Percentiles rank a stretch among this genome's conserved stretches.
These are phyloP conservation scores for Kokia cookei DNA, from an alignment of 441 rosid species.

Conservation along the genomic window DNA sequence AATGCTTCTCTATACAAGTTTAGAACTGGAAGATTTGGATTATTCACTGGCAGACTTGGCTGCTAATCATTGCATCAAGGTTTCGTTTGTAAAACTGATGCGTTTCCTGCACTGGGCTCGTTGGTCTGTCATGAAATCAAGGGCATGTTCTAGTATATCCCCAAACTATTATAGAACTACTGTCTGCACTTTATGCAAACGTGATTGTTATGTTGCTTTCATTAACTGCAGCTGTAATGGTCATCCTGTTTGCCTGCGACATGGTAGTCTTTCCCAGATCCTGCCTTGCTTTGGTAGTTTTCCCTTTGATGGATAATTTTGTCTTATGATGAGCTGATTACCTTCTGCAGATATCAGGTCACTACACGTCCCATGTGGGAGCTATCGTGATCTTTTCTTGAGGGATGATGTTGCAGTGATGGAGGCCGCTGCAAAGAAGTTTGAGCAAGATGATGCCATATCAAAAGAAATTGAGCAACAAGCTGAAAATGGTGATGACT, in stretches of 20 bases:
- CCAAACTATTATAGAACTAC: slow-evolving; percentile 55
- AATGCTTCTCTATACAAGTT: slow-evolving; percentile 50
- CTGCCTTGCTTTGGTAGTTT: slow-evolving; percentile 1
- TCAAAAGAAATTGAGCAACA: slow-evolving; percentile 31
- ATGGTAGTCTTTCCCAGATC: slow-evolving; percentile 49
- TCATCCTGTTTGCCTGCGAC: slow-evolving; percentile 89
- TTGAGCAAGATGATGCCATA: slow-evolving; percentile 63
- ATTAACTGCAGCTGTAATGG: slow-evolving; percentile 64
- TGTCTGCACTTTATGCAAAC: slow-evolving; percentile 86
- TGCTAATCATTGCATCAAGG: slow-evolving; percentile 53
- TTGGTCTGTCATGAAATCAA: slow-evolving; percentile 71
- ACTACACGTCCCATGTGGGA: slow-evolving; percentile 70
- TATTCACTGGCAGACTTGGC: slow-evolving; percentile 50
- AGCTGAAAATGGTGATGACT: slow-evolving; percentile 39
- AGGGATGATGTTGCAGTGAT: slow-evolving; percentile 64
- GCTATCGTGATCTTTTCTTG: slow-evolving; percentile 49
- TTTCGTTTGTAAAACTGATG: slow-evolving; percentile 77
- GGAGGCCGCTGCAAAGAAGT: slow-evolving; percentile 85
- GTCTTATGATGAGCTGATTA: slow-evolving; percentile 11
- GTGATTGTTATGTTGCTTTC: slow-evolving; percentile 90
- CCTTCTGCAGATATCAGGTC: slow-evolving; percentile 47
- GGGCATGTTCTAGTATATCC: slow-evolving; percentile 46
- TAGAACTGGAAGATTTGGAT: slow-evolving; percentile 55
- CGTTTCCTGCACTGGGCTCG: slow-evolving; percentile 82
- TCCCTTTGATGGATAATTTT: slow-evolving; percentile 8